Conservation (phyloP, 177 flowering plant genomes). For the Telopea speciosissima region DNA sequence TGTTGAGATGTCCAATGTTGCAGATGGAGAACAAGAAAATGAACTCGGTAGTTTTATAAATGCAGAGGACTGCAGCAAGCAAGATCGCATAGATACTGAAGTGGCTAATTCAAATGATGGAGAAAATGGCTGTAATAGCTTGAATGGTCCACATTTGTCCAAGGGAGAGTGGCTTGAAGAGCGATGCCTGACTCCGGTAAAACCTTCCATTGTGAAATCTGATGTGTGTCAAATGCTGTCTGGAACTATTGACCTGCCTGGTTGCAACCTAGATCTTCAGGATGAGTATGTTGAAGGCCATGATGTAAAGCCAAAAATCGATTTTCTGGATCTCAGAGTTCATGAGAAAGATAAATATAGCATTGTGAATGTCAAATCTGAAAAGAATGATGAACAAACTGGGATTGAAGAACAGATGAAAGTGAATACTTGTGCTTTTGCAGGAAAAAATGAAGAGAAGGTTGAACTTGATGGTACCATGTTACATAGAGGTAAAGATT, state of each 20-base stretch:
- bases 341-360: not conserved
- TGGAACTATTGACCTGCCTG: not conserved
- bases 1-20: not conserved
- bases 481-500: not conserved
- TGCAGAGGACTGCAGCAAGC: too few species aligned
- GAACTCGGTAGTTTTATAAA: not conserved
- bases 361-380: not conserved
- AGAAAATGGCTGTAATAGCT: not conserved
- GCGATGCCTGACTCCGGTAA: not conserved
- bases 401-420: slow-evolving; percentile 1
- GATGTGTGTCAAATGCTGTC: not conserved
- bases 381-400: not conserved
- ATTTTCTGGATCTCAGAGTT: not conserved
- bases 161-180: not conserved
- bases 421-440: not conserved
- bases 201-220: too few species aligned
- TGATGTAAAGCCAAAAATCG: not conserved
- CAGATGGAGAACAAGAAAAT: slow-evolving; percentile 2
- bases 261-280: not conserved
- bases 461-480: not conserved
- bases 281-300: not conserved
- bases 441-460: not conserved
- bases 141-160: not conserved
- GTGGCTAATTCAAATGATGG: not conserved
- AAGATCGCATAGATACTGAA: not conserved